phyloP scores from a whole-genome alignment of 352 stramenopile species.

The Globisporangium heterothallicum region DNA sequence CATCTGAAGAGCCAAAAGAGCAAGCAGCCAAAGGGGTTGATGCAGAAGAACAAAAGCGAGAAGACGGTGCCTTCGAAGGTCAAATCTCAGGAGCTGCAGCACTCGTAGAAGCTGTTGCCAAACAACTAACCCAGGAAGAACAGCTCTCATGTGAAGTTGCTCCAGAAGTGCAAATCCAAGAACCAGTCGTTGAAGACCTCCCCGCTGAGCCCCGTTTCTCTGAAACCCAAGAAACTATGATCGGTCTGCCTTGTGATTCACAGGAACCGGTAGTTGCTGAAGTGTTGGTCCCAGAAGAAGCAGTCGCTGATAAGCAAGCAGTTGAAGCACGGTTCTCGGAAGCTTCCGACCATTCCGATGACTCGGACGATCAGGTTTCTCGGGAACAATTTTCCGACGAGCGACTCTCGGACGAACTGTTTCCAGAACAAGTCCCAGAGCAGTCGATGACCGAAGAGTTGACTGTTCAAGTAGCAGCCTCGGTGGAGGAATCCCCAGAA shows the following conservation, averaged over 20 bases:
- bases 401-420: constrained; percentile 6
- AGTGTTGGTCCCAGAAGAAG: too few species aligned
- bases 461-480: not conserved
- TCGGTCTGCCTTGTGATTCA: not conserved
- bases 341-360: too few species aligned
- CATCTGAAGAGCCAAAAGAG: constrained; percentile 14
- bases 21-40: constrained; percentile 16
- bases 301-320: too few species aligned
- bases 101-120: too few species aligned
- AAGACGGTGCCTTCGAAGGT: too few species aligned
- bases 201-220: not conserved
- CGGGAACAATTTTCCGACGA: constrained; percentile 8
- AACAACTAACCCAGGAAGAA: too few species aligned
- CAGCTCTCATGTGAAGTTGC: too few species aligned
- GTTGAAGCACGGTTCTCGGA: too few species aligned
- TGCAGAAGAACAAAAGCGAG: not conserved
- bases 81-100: too few species aligned
- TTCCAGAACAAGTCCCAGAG: not conserved
- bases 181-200: not conserved
- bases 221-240: constrained; percentile 7
- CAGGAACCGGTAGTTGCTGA: not conserved
- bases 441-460: not conserved
- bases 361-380: not conserved
- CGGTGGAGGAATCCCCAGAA: not conserved
- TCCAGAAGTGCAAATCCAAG: too few species aligned